phyloP scores from a whole-genome alignment of 139 green algal species.

The Yamagishiella unicocca region DNA sequence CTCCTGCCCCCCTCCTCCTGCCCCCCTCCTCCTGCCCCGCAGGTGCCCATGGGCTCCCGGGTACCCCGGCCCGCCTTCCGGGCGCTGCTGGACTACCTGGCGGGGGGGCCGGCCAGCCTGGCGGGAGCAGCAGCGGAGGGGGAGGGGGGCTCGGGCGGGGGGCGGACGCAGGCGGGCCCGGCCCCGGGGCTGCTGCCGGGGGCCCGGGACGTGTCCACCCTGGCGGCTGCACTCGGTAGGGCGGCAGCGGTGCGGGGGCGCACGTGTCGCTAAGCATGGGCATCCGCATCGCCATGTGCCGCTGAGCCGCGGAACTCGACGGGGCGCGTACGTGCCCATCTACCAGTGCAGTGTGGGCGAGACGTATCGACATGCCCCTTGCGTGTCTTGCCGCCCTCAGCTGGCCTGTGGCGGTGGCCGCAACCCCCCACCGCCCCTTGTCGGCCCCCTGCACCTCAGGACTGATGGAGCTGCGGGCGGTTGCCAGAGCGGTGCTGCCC shows the following conservation, averaged over 20 bases:
- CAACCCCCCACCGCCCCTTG: too few species aligned
- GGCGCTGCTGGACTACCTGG: not conserved
- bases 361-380: not conserved
- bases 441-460: not conserved
- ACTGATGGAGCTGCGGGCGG: not conserved
- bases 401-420: too few species aligned
- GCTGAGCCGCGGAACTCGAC: too few species aligned
- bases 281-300: too few species aligned
- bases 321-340: too few species aligned
- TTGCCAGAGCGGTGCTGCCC: not conserved
- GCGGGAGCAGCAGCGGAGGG: not conserved
- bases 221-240: conserved; percentile 8
- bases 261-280: too few species aligned
- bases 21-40: not conserved
- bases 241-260: too few species aligned
- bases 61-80: not conserved
- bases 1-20: not conserved
- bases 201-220: not conserved
- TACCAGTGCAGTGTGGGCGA: not conserved
- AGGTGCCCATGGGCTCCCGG: not conserved
- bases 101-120: not conserved
- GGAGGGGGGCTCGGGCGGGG: not conserved
- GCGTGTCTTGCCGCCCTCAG: too few species aligned
- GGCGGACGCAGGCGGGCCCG: not conserved
- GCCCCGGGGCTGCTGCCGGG: not conserved